Percentiles rank a stretch among this genome's conserved stretches.
Conservation (phyloP, 106 monocot species). For the Xerophyta viscosa region DNA sequence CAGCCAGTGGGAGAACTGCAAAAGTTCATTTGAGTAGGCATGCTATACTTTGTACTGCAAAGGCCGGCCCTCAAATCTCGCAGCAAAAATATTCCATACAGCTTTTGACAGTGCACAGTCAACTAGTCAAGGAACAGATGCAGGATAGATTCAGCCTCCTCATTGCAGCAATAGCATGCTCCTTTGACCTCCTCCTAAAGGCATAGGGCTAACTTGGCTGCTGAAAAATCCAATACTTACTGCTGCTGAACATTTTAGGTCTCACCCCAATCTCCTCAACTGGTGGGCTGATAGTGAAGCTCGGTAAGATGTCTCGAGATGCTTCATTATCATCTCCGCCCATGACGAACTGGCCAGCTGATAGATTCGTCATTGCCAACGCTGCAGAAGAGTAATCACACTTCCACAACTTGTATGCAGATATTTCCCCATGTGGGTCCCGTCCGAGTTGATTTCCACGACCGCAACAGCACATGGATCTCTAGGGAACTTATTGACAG, state of each 20-base stretch:
- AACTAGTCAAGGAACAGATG: too few relatives aligned
- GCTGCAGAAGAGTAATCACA: constrained; percentile 72
- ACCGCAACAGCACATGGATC: constrained; percentile 71
- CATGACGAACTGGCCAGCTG: constrained; percentile 81
- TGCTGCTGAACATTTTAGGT: constrained; percentile 73
- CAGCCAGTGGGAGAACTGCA: too few relatives aligned
- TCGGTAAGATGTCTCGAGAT: constrained; percentile 6
- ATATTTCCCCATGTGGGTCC: constrained; percentile 77
- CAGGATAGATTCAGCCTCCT: too few relatives aligned
- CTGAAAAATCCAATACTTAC: constrained; percentile 77
- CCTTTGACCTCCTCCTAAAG: constrained; percentile 14
- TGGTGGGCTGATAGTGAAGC: constrained; percentile 12
- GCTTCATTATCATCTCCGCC: constrained; percentile 55
- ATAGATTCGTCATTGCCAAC: constrained; percentile 74
- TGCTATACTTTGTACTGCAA: too few relatives aligned
- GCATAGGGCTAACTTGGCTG: constrained; percentile 17
- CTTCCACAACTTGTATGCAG: constrained; percentile 86
- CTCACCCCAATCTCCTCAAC: constrained; percentile 19
- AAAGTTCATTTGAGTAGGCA: too few relatives aligned
- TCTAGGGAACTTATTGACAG: constrained; percentile 29
- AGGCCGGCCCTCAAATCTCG: too few relatives aligned
- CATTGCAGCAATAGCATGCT: too few relatives aligned
- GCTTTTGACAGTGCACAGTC: constrained; percentile 78
- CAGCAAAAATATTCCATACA: too few relatives aligned
- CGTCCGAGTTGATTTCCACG: constrained; percentile 48